These are phyloP conservation scores for Fusarium beomiforme DNA, from an alignment of 2,329 filamentous ascomycete species.

Conservation along the genomic window DNA sequence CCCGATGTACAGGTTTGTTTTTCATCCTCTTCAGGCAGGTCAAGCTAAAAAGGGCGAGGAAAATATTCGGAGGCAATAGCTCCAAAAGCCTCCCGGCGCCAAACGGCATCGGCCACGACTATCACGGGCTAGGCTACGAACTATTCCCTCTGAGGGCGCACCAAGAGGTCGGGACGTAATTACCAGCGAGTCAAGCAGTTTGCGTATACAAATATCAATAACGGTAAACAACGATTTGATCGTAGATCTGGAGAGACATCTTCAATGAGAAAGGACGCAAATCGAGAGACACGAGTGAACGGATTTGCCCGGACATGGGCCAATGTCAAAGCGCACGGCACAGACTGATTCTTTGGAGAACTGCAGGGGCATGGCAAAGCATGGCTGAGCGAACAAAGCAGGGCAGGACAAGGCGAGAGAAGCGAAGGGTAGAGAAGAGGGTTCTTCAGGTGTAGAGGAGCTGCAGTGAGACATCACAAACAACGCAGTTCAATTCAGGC, in stretches of 20 bases:
- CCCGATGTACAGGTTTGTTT: neutral
- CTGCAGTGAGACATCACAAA: slow-evolving; percentile 14
- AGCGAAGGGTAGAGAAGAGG: neutral
- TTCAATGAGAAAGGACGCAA: neutral
- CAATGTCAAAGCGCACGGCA: slow-evolving; percentile 33
- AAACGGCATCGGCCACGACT: slow-evolving; percentile 12
- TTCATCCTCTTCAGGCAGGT: neutral
- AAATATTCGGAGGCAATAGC: slow-evolving; percentile 11
- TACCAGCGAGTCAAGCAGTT: neutral
- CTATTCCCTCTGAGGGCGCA: neutral
- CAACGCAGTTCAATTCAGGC: slow-evolving; percentile 3
- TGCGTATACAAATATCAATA: neutral
- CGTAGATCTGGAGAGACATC: neutral
- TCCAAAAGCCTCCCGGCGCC: slow-evolving; percentile 19
- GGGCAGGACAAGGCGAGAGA: neutral
- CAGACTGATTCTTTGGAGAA: slow-evolving; percentile 15
- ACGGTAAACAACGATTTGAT: neutral
- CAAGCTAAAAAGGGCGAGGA: neutral
- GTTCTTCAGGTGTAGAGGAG: neutral
- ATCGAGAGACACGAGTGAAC: slow-evolving; percentile 3
- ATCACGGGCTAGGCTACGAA: neutral
- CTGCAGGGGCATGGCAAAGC: slow-evolving; percentile 20
- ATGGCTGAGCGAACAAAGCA: neutral
- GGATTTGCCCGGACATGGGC: neutral
- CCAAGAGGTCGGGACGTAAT: neutral